phyloP scores from a whole-genome alignment of 306 rosid genomes.

The Corylus avellana region DNA sequence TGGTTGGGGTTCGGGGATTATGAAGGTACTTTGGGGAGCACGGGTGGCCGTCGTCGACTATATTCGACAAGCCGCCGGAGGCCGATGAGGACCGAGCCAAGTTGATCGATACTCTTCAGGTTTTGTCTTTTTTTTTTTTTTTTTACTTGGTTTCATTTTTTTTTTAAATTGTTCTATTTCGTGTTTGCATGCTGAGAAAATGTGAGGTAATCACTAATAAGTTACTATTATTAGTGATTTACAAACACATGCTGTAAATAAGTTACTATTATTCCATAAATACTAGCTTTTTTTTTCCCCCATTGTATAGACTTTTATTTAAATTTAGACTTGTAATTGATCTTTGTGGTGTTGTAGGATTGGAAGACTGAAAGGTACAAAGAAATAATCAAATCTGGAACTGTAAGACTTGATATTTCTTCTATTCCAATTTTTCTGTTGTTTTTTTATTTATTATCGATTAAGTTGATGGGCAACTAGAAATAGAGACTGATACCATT shows the following conservation, averaged over 20 bases:
- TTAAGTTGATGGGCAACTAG: slow-evolving; percentile 7
- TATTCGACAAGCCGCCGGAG: slow-evolving; percentile 70
- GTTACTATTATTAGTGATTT: neutral
- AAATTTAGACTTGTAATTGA: slow-evolving; percentile 9
- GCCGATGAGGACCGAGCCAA: slow-evolving; percentile 65
- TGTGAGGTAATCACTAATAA: neutral
- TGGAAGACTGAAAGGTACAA: slow-evolving; percentile 98
- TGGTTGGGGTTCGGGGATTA: slow-evolving; percentile 1
- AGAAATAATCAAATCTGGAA: slow-evolving; percentile 93
- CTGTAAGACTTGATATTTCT: slow-evolving; percentile 53
- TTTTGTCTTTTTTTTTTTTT: slow-evolving; percentile 1
- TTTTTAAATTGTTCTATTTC: neutral
- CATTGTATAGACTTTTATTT: neutral
- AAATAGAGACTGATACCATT: slow-evolving; percentile 5
- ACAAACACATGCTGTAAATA: neutral
- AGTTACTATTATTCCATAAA: neutral
- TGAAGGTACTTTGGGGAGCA: slow-evolving; percentile 68
- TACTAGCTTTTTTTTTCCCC: neutral
- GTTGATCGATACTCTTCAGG: slow-evolving; percentile 85
- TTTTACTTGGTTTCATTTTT: slow-evolving; percentile 4
- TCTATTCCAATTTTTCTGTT: slow-evolving; percentile 3
- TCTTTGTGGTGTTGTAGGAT: slow-evolving; percentile 55
- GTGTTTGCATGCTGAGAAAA: slow-evolving; percentile 24
- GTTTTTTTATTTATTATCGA: neutral
- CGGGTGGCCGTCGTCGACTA: slow-evolving; percentile 82